Evolutionary conservation across 116 monocot genomes (phyloP).

Genomic region (Phalaenopsis hybrid): DNA sequence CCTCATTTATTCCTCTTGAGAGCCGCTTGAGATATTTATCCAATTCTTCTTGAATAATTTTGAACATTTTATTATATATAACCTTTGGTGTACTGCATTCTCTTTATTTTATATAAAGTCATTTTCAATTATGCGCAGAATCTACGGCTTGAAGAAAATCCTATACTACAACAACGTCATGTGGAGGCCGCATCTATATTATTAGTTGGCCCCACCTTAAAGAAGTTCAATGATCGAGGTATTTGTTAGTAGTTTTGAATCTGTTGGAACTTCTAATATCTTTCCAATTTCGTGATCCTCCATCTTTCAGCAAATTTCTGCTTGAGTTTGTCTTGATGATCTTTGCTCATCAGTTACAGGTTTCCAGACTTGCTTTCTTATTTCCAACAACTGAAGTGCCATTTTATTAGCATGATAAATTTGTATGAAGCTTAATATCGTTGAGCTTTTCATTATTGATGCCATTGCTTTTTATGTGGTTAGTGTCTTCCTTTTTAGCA

Average conservation of each 20-base stretch:
- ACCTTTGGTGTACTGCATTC: background rate
- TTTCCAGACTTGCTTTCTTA: background rate
- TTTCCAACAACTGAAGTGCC: background rate
- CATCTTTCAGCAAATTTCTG: background rate
- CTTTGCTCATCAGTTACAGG: background rate
- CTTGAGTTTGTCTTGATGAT: background rate
- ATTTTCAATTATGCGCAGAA: conserved; percentile 47
- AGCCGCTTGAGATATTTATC: too few species aligned
- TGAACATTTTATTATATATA: background rate
- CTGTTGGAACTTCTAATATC: background rate
- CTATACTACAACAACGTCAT: conserved; percentile 73
- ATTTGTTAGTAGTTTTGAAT: conserved; percentile 7
- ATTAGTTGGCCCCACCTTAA: conserved; percentile 81
- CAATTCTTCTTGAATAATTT: too few species aligned
- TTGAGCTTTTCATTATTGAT: too few species aligned
- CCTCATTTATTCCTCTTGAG: too few species aligned
- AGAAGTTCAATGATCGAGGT: conserved; percentile 96
- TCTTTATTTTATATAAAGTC: background rate
- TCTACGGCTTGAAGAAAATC: conserved; percentile 90
- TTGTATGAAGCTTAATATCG: background rate
- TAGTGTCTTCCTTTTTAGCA: too few species aligned
- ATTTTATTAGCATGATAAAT: background rate
- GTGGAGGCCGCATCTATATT: conserved; percentile 85
- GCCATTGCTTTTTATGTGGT: too few species aligned
- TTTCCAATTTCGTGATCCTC: background rate